Evolutionary conservation across 2,329 filamentous ascomycete genomes (phyloP), one percentile per base, ranked within the genome.

Genomic region (Fusarium agapanthi): DNA sequence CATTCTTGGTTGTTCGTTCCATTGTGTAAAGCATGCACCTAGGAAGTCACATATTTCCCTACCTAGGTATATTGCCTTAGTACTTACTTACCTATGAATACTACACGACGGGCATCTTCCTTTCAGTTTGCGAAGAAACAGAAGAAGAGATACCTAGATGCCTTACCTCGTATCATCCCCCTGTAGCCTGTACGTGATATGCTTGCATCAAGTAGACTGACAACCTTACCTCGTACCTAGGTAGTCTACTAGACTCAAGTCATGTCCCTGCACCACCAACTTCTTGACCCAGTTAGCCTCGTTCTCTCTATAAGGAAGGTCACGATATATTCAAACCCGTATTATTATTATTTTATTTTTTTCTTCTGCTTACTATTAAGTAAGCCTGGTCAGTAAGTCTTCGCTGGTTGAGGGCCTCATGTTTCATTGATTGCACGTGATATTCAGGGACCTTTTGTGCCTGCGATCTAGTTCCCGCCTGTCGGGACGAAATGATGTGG

Each of bases 391-490:
- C 30, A 22, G 20, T 18, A 32, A 34, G 30, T 18, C 26, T 41
- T 55, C 22, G 34, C 24, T 38, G 18, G 15, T 60, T 60, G 20
- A 34, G 18, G 18, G 28, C 41, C 16, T 30, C 14, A 30, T 37
- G 24, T 37, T 65, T 35, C n/a, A 34, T 45, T 45, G 4, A 28
- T 47, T 35, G 34, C 65, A 67, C 45, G 54, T 67, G 62, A 67
- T 32, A 53, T 18, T 26, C 34, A 60, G 45, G 45, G 54, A 40
- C 45, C 35, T 34, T 24, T 47, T n/a, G 18, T 28, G 37, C 37
- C 35, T 24, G 12, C 28, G 34, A 64, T 63, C 24, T 55, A 35
- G 63, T 57, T 65, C 60, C 60, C 20, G 43, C 26, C 47, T 43
- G 35, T 65, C 60, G 60, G 60, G 26, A 57, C 43, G 37, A 57